Evolutionary conservation across 768 basidiomycete species (phyloP).

Genomic region (Tricholoma hemisulphureum): DNA sequence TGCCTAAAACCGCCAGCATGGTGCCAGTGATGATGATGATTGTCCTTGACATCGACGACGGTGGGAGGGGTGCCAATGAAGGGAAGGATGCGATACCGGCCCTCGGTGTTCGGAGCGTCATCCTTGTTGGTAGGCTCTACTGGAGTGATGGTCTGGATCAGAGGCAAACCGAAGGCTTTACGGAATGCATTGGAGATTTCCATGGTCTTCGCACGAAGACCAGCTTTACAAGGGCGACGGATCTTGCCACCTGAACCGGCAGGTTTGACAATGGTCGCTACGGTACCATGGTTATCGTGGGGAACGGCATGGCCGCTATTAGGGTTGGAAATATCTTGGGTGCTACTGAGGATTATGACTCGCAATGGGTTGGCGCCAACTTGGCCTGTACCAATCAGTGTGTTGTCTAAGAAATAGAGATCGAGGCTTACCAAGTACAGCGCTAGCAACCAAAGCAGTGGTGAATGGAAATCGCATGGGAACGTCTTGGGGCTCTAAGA

Average conservation of each 20-base stretch:
- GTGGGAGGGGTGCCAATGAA: constrained; percentile 27
- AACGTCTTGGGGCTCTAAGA: not conserved
- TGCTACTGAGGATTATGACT: constrained; percentile 34
- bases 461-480: constrained; percentile 16
- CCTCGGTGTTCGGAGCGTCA: constrained; percentile 9
- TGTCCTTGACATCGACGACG: constrained; percentile 12
- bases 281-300: constrained; percentile 25
- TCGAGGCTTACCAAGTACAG: constrained; percentile 30
- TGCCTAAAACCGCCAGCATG: constrained; percentile 25
- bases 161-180: constrained; percentile 52
- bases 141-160: constrained; percentile 33
- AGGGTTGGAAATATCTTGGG: constrained; percentile 3
- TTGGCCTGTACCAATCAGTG: constrained; percentile 24
- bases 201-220: constrained; percentile 48
- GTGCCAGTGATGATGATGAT: constrained; percentile 17
- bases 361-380: constrained; percentile 52
- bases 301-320: constrained; percentile 33
- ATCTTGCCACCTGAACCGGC: constrained; percentile 7
- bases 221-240: constrained; percentile 28
- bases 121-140: not conserved
- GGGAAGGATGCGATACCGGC: constrained; percentile 34
- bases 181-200: constrained; percentile 55
- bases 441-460: constrained; percentile 34
- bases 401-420: not conserved
- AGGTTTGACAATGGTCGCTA: constrained; percentile 15